Evolutionary conservation across 2,329 filamentous ascomycete genomes (phyloP), one percentile per base, ranked within the genome.

Genomic region (Diaporthe eres): DNA sequence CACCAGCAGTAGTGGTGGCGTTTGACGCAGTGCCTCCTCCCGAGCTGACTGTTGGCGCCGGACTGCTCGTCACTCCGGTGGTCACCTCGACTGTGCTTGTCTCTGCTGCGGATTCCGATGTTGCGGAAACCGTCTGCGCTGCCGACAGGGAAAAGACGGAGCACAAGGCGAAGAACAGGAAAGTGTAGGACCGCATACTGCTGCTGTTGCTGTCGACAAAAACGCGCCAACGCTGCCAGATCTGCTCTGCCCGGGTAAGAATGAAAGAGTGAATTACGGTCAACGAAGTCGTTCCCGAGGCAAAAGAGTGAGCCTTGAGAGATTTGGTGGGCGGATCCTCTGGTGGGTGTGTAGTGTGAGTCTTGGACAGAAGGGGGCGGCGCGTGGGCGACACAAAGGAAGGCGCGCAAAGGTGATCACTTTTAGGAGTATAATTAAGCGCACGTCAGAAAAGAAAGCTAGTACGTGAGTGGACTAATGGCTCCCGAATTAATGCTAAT

Each of bases 121-220:
- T 81, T 15, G 81, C 79, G 15, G 82, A 80, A n/a, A 80, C 78
- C 7, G 81, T 81, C 78, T 85, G 84, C 39, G 84, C 83, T 12
- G 77, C 77, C 13, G 78, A 80, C 2, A 83, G 76, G 60, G 79
- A 77, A 42, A 83, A 72, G 57, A 85, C 79, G 34, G 81, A 79
- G 78, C 81, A 78, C 74, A 82, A 78, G 13, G 84, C 78, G 74
- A 83, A 78, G 49, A 80, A 80, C 47, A 81, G 34, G 49, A 79
- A 76, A 31, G 53, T 39, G 72, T 67, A 61, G 63, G 74, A 74
- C 61, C 75, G 77, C 79, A 81, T 82, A 8, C 13, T 78, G 63
- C 15, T 60, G 58, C 10, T 9, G 17, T 7, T 57, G 70, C 8
- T 8, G 6, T 15, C 10, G 17, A 15, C 34, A 44, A n/a, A 25